Evolutionary conservation across 2,329 filamentous ascomycete genomes (phyloP).

Genomic region (Blastomyces emzantsi): DNA sequence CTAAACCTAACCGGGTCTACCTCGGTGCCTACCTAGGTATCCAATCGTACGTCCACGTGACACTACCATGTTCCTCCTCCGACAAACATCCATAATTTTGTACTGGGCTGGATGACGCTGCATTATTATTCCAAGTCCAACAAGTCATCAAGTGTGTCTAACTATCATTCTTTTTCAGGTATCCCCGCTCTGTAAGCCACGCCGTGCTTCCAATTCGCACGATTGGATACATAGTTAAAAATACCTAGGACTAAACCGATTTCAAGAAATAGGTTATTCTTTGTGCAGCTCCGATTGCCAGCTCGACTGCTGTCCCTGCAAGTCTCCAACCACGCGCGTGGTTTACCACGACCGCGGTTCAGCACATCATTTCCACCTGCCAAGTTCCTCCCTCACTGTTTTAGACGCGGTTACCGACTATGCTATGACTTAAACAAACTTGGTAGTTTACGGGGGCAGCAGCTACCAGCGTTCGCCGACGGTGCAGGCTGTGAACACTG

Average conservation of each 20-base stretch:
- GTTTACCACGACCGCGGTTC: neutral
- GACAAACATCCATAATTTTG: neutral
- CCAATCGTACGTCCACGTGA: neutral
- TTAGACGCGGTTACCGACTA: neutral
- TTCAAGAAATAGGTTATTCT: neutral
- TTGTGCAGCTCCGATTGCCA: neutral
- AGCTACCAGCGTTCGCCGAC: neutral
- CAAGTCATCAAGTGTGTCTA: neutral
- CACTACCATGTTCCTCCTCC: neutral
- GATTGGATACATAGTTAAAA: neutral
- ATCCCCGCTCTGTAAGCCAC: neutral
- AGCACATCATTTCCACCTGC: neutral
- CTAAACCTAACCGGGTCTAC: neutral
- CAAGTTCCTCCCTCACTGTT: neutral
- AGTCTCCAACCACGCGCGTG: neutral
- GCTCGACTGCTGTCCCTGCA: neutral
- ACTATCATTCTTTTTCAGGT: neutral
- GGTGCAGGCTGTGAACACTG: neutral
- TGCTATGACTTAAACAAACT: neutral
- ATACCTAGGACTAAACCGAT: neutral
- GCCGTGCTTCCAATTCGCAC: neutral
- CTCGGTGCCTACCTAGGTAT: neutral
- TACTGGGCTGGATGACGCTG: neutral
- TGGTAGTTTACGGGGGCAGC: neutral
- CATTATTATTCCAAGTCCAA: neutral